phyloP scores from a whole-genome alignment of 768 basidiomycete genomes.

The Psilocybe subaeruginosa region DNA sequence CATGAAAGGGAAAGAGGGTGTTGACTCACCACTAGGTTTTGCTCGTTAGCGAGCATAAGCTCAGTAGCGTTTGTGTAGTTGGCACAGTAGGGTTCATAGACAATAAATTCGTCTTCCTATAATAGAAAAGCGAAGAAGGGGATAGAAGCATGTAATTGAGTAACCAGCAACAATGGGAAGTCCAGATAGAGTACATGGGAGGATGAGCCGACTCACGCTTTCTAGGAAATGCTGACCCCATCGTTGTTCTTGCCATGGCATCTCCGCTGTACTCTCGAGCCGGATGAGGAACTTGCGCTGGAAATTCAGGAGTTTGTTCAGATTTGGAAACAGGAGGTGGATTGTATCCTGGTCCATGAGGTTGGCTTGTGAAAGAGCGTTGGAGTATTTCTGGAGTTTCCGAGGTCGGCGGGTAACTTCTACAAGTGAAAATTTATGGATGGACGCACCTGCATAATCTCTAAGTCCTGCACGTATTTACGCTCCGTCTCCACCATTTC shows the following conservation, averaged over 20 bases:
- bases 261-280: constrained; percentile 83
- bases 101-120: constrained; percentile 95
- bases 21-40: constrained; percentile 77
- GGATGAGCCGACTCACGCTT: constrained; percentile 58
- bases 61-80: constrained; percentile 90
- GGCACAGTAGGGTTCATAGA: constrained; percentile 97
- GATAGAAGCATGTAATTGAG: constrained; percentile 33
- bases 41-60: constrained; percentile 84
- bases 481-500: constrained; percentile 96
- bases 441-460: constrained; percentile 86
- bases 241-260: constrained; percentile 81
- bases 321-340: constrained; percentile 92
- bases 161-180: constrained; percentile 42
- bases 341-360: constrained; percentile 94
- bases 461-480: constrained; percentile 95
- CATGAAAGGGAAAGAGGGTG: constrained; percentile 19
- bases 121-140: constrained; percentile 39
- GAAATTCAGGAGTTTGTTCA: constrained; percentile 95
- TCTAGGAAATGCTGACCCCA: constrained; percentile 89
- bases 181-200: constrained; percentile 41
- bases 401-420: constrained; percentile 20
- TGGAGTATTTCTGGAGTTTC: constrained; percentile 78
- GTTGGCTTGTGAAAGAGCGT: constrained; percentile 77
- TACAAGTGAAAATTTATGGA: constrained; percentile 11
- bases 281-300: constrained; percentile 93